phyloP scores from a whole-genome alignment of 768 basidiomycete species.

The Gymnopilus junonius region DNA sequence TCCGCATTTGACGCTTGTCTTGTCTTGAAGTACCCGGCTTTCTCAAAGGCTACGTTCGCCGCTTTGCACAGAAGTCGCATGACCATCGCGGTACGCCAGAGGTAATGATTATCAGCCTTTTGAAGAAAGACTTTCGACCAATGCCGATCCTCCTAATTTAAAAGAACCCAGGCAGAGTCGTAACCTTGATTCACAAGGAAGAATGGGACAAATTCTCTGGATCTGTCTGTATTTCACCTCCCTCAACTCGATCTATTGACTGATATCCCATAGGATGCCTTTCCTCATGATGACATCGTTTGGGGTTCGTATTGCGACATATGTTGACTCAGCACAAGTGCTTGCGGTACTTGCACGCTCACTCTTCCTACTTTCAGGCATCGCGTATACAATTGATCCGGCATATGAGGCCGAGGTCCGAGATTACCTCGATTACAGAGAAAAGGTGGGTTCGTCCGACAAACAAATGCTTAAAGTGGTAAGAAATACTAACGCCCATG shows the following conservation, averaged over 20 bases:
- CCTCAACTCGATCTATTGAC: neutral
- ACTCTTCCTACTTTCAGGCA: slow-evolving; percentile 45
- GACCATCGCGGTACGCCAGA: slow-evolving; percentile 93
- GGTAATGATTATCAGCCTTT: slow-evolving; percentile 36
- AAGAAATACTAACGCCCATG: too few species aligned
- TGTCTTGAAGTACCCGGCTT: slow-evolving; percentile 67
- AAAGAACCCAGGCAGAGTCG: slow-evolving; percentile 85
- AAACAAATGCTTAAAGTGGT: too few species aligned
- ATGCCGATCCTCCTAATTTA: neutral
- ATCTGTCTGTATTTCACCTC: slow-evolving; percentile 36
- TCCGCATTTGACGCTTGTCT: too few species aligned
- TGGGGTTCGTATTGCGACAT: slow-evolving; percentile 61
- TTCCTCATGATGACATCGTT: slow-evolving; percentile 75
- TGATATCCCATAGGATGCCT: slow-evolving; percentile 53
- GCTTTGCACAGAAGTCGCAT: slow-evolving; percentile 91
- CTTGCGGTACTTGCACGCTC: neutral
- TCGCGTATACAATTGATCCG: slow-evolving; percentile 89
- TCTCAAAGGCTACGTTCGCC: slow-evolving; percentile 86
- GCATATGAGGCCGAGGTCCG: slow-evolving; percentile 74
- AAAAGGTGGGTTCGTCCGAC: slow-evolving; percentile 70
- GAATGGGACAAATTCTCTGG: slow-evolving; percentile 83
- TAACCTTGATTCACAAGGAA: slow-evolving; percentile 85
- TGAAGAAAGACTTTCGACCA: too few species aligned
- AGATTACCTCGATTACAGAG: slow-evolving; percentile 85
- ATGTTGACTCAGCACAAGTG: neutral